Conservation (phyloP, 768 basidiomycete genomes). For the Boletus vinaceobasis region DNA sequence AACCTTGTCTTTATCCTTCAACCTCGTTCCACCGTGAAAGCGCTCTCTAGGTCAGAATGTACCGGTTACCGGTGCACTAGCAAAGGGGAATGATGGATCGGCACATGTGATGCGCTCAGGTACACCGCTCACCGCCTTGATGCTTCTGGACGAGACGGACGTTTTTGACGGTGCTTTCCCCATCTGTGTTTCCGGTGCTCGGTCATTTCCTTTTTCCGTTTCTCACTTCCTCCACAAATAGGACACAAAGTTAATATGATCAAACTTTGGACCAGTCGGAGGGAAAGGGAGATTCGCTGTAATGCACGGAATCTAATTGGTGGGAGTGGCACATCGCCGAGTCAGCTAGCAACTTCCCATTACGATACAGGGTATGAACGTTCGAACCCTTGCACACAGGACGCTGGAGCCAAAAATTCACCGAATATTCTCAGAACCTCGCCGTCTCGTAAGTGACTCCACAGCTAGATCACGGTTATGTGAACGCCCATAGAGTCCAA, state of each 20-base stretch:
- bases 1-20: not conserved
- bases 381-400: too few relatives aligned
- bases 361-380: not conserved
- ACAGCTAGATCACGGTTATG: not conserved
- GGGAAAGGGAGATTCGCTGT: not conserved
- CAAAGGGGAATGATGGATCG: not conserved
- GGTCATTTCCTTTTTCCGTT: not conserved
- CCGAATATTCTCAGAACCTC: not conserved
- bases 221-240: not conserved
- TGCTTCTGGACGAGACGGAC: not conserved
- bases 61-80: not conserved
- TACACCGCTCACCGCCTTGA: not conserved
- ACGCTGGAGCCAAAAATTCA: not conserved
- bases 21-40: not conserved
- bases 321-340: not conserved
- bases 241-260: not conserved
- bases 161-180: not conserved
- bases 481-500: not conserved
- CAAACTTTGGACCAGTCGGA: not conserved
- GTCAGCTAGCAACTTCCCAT: too few relatives aligned
- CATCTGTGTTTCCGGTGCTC: not conserved
- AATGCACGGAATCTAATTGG: not conserved
- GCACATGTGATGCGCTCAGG: not conserved
- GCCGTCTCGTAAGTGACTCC: not conserved
- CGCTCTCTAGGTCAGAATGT: too few relatives aligned